Evolutionary conservation across 345 rosid species (phyloP).

Genomic region (Leavenworthia alabamica): DNA sequence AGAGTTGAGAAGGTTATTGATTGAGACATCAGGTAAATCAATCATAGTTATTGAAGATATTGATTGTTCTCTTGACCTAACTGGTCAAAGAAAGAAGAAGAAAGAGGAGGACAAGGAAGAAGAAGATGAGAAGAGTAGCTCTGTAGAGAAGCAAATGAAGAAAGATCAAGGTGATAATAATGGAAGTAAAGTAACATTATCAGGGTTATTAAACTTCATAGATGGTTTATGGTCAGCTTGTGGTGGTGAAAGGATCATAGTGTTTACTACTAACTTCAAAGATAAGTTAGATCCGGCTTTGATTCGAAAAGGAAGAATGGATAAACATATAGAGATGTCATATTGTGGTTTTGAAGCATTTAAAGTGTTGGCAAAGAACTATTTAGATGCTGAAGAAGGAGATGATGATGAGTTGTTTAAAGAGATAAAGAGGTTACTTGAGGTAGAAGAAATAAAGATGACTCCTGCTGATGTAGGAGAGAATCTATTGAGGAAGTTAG

Average conservation of each 20-base stretch:
- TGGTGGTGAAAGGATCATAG: constrained; percentile 42
- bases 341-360: constrained; percentile 39
- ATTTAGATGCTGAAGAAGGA: constrained; percentile 29
- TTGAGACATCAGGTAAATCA: constrained; percentile 43
- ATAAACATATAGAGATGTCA: constrained; percentile 38
- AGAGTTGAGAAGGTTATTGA: constrained; percentile 45
- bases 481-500: constrained; percentile 34
- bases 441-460: constrained; percentile 28
- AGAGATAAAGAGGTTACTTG: constrained; percentile 27
- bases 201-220: constrained; percentile 38
- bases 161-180: constrained; percentile 9
- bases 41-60: constrained; percentile 65
- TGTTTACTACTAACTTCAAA: constrained; percentile 42
- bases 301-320: constrained; percentile 46
- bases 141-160: neutral
- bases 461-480: constrained; percentile 46
- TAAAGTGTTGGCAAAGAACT: constrained; percentile 39
- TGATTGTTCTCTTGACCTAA: constrained; percentile 53
- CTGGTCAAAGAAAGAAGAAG: constrained; percentile 37
- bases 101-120: constrained; percentile 2
- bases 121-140: constrained; percentile 4
- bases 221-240: constrained; percentile 49
- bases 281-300: constrained; percentile 43
- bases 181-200: constrained; percentile 38
- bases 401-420: constrained; percentile 8